Conservation (phyloP, 164 flowering plant genomes). For the Warburgia ugandensis region DNA sequence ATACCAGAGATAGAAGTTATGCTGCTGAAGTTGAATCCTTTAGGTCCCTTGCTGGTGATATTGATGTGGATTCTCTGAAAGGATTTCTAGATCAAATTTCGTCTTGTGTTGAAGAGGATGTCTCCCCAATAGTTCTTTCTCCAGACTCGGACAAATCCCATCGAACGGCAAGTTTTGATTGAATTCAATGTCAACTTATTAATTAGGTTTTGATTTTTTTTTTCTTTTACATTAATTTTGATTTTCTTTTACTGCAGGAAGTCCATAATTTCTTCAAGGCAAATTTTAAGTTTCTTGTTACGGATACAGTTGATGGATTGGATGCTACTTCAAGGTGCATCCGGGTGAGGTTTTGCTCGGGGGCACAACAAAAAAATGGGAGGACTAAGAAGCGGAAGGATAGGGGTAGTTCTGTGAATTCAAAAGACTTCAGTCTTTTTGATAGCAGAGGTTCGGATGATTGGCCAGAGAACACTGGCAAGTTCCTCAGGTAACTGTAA, state of each 20-base stretch:
- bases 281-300: constrained; percentile 75
- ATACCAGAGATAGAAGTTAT: constrained; percentile 26
- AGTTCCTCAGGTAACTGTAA: constrained; percentile 80
- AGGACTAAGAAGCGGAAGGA: constrained; percentile 69
- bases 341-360: constrained; percentile 59
- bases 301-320: constrained; percentile 88
- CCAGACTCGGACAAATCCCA: constrained; percentile 75
- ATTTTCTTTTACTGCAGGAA: constrained; percentile 38
- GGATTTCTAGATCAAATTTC: constrained; percentile 36
- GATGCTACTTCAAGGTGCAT: constrained; percentile 71
- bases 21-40: constrained; percentile 58
- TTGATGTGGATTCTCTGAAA: constrained; percentile 56
- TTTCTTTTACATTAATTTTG: background rate
- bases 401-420: constrained; percentile 28
- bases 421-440: constrained; percentile 35
- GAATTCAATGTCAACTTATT: background rate
- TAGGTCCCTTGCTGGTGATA: constrained; percentile 55
- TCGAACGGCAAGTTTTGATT: constrained; percentile 59
- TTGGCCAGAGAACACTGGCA: constrained; percentile 75
- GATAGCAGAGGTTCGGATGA: constrained; percentile 84
- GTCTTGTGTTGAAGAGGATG: constrained; percentile 29
- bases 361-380: constrained; percentile 28
- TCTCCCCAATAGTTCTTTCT: constrained; percentile 61
- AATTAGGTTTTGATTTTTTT: background rate
- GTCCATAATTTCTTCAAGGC: constrained; percentile 83